Evolutionary conservation across 2,329 filamentous ascomycete species (phyloP).

Genomic region (Colletotrichum sp.): DNA sequence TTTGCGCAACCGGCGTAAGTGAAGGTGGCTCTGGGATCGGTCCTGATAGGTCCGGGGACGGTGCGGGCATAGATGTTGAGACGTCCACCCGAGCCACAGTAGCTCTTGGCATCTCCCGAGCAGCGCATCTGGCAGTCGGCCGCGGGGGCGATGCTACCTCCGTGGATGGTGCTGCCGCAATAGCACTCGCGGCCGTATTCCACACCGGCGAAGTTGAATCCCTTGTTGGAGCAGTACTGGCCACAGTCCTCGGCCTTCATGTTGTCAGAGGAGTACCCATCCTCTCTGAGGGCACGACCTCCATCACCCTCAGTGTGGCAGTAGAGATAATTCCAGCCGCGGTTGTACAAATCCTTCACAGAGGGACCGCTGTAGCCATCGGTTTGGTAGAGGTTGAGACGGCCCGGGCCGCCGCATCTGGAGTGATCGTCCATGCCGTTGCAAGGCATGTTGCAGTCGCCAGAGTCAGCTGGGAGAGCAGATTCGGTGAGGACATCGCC

Average conservation of each 20-base stretch:
- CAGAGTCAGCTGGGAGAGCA: slow-evolving; percentile 29
- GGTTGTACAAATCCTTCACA: not conserved
- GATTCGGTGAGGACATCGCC: slow-evolving; percentile 32
- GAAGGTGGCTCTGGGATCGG: slow-evolving; percentile 28
- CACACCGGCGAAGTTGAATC: slow-evolving; percentile 45
- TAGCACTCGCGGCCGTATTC: slow-evolving; percentile 52
- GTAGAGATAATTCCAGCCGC: not conserved
- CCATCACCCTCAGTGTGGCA: slow-evolving; percentile 1
- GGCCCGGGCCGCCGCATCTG: slow-evolving; percentile 35
- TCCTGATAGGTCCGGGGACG: not conserved
- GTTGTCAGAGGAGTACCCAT: slow-evolving; percentile 29
- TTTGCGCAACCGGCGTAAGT: slow-evolving; percentile 47
- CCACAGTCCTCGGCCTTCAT: slow-evolving; percentile 46
- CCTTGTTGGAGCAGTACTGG: slow-evolving; percentile 39
- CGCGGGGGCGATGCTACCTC: slow-evolving; percentile 25
- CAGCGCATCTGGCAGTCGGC: slow-evolving; percentile 46
- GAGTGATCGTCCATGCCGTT: slow-evolving; percentile 38
- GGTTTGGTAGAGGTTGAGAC: slow-evolving; percentile 37
- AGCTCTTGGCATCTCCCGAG: slow-evolving; percentile 37
- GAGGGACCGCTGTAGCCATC: slow-evolving; percentile 23
- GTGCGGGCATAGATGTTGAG: slow-evolving; percentile 34
- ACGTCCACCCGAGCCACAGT: slow-evolving; percentile 44
- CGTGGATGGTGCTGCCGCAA: slow-evolving; percentile 37
- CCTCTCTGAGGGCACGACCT: slow-evolving; percentile 32
- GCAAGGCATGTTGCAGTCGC: slow-evolving; percentile 38